Base-by-base conservation (phyloP, 139 green algal species). In the Volvox africanus region DNA sequence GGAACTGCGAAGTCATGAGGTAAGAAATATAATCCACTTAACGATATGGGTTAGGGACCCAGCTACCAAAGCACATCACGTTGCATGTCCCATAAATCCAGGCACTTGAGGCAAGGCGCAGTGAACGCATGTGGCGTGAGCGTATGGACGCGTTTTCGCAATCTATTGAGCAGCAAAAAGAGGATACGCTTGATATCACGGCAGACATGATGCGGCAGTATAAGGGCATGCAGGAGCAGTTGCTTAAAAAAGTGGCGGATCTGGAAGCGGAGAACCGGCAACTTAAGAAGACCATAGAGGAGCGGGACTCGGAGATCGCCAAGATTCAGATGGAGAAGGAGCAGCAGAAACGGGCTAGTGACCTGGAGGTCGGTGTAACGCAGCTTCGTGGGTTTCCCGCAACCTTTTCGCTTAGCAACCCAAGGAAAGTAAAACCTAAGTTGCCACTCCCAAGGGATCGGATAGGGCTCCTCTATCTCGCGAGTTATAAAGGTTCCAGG, bases 121-220 rank as follows among this genome's bases (percentile, higher is more conserved):
- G 88, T 20, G 94, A 96, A 80, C 87, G 91, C 13, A 83, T 93
- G 71, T 96, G 94, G 94, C 73, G 94, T 17, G 92, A 96, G 62
- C 87, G 92, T n/a, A 92, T 91, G 78, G 91, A 94, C 9, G 92
- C 92, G 1, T 95, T 93, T 30, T 84, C 5, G 0, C 12, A 62
- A 44, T 79, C 91, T 21, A 86, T 95, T 28, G 92, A 94, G 44
- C 92, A 95, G 87, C 94, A 96, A 17, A 93, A 93, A 37, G 92
- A 94, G 69, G 91, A 96, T 85, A 94, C 94, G 20, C 89, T 94
- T n/a, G 94, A 96, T 91, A 94, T 96, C 62, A 94, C 90, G 0
- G 61, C 88, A 17, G 94, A 96, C 87, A 95, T 95, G 92, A 73
- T 94, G 71, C 61, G 93, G 61, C 94, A 96, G 92, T 95, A 96